phyloP scores from a whole-genome alignment of 2,329 filamentous ascomycete species.

The Nothopassalora personata region DNA sequence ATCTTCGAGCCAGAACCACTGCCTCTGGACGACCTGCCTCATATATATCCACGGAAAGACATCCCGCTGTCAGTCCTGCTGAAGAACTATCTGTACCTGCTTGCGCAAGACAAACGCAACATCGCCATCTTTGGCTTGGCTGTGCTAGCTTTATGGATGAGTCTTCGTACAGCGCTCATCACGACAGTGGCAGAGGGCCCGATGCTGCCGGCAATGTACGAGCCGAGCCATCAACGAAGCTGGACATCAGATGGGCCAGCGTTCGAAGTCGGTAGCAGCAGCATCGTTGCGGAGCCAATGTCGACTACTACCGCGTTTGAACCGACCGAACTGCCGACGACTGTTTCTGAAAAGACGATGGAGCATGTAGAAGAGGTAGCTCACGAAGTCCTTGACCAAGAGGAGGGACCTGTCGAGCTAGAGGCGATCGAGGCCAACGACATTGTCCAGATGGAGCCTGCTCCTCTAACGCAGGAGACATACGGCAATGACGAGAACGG shows the following conservation, averaged over 20 bases:
- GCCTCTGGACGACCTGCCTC: slow-evolving; percentile 24
- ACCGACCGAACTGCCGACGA: background rate
- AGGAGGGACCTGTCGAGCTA: background rate
- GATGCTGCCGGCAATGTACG: background rate
- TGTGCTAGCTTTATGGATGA: slow-evolving; percentile 13
- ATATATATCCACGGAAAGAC: slow-evolving; percentile 34
- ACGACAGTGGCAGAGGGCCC: background rate
- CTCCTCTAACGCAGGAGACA: background rate
- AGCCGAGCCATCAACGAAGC: background rate
- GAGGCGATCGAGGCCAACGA: background rate
- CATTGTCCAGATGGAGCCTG: background rate
- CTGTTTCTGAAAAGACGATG: background rate
- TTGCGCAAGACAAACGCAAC: slow-evolving; percentile 51
- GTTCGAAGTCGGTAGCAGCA: background rate
- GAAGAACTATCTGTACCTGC: slow-evolving; percentile 49
- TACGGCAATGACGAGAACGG: background rate
- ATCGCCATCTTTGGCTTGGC: slow-evolving; percentile 45
- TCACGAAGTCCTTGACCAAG: background rate
- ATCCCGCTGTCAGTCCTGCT: slow-evolving; percentile 50
- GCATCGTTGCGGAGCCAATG: background rate
- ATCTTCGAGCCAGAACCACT: background rate
- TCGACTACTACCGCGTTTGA: background rate
- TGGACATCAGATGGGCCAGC: background rate
- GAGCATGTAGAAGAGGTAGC: background rate
- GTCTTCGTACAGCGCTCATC: slow-evolving; percentile 11